Base-by-base conservation (phyloP, 2,329 filamentous ascomycete genomes). In the Fusarium odoratissimum region DNA sequence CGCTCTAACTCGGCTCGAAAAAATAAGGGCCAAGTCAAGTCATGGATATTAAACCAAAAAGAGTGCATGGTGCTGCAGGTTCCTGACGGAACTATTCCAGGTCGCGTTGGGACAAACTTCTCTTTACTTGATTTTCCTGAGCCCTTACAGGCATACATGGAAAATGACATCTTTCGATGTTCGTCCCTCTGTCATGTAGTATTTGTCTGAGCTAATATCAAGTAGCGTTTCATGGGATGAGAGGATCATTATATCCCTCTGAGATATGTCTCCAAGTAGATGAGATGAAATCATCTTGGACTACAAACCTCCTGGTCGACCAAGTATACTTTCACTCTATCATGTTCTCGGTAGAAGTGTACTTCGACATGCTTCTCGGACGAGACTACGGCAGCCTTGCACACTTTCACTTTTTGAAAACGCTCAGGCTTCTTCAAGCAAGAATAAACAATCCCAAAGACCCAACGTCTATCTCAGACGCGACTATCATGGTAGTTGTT, bases 51-150 rank as follows among this genome's bases (percentile, higher is more conserved):
- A 8, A 57, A 69, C 14, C 38, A 60, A 25, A 23, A 25, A 11
- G 60, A 66, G 8, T 9, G 6, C 33, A 12, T 42, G 14, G n/a
- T 33, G 1, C 3, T 69, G 0, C 25, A 57, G 12, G 45, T 66
- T 8, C 45, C 54, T 6, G 56, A 67, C 60, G 48, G 60, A 1
- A 60, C 59, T 8, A 67, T 62, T 11, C 74, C 74, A 7, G 21
- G 30, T 1, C 72, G 64, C 7, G 64, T 76, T 8, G 74, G 69
- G 0, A 58, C 69, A 2, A 66, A 75, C 12, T 21, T 76, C 3
- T 75, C 74, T 13, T 42, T 75, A 6, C 51, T 76, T 23, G 66
- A 67, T n/a, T 75, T 76, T n/a, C 72, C 74, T 3, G 74, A 76
- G 17, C 51, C 57, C 3, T 37, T 76, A 4, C 54, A 73, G 11